Base-by-base conservation (phyloP, 2,329 filamentous ascomycete species). In the Cercospora sesami region DNA sequence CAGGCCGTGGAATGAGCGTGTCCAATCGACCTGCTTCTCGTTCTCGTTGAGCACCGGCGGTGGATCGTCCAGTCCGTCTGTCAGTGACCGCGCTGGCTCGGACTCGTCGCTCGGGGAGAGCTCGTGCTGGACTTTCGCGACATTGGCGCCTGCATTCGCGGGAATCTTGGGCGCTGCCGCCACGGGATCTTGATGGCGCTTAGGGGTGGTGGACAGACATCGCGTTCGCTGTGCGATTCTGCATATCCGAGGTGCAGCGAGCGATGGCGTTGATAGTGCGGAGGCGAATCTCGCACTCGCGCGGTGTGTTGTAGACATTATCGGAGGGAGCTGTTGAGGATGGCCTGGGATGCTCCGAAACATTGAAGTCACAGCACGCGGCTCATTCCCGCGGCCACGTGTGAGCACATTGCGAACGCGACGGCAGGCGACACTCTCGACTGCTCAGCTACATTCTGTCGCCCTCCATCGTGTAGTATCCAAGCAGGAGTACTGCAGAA, bases 1-100 rank as follows among this genome's bases (percentile, higher is more conserved):
- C 18, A 97, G 86, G 12, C 92, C 92, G 79, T 94, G 89, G 83
- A 90, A 97, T 14, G 92, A 96, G 60, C 86, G 88, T 21, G 90
- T 88, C 94, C 94, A 97, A 84, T 96, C 90, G 64, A 91, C 86
- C 57, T 86, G 85, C 55, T 81, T 80, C 39, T 81, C 80, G 61
- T 80, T 77, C 70, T 85, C 83, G 69, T 83, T 78, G 21, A 85
- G 77, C 42, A 82, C 76, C 3, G 83, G 70, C 5, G 84, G 82
- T 6, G 85, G 82, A 66, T 86, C 83, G 68, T 82, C 81, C 33
- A 88, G 81, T 23, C 85, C 85, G 9, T 78, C 77, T 21, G 83
- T 84, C 23, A 87, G 80, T 55, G 80, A 81, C 67, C 80, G 80
- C 60, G 72, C 70, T 53, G 76, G 67, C 16, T 69, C 57, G 14